Evolutionary conservation across 257 asterid species (phyloP).

Genomic region (Datura wrightii): DNA sequence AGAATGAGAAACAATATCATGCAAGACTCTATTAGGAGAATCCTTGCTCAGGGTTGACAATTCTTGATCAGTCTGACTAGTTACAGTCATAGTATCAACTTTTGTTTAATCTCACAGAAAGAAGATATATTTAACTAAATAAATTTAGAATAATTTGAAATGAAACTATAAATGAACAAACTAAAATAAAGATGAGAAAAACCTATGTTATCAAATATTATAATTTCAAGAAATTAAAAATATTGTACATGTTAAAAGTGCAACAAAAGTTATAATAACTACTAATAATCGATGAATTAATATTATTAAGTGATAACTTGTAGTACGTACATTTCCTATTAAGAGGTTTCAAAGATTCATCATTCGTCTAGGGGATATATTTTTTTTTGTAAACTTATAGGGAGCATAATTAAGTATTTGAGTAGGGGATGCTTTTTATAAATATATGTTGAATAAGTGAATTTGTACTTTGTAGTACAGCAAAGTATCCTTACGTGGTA

Average conservation of each 20-base stretch:
- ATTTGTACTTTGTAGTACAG: neutral
- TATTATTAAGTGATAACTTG: neutral
- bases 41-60: too few species aligned
- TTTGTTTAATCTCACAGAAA: neutral
- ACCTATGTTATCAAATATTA: neutral
- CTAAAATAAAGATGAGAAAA: slow-evolving; percentile 10
- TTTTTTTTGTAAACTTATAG: neutral
- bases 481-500: slow-evolving; percentile 38
- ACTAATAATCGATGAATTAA: neutral
- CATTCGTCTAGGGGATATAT: neutral
- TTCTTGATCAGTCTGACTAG: too few species aligned
- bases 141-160: neutral
- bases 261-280: neutral
- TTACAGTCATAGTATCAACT: too few species aligned
- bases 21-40: too few species aligned
- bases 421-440: neutral
- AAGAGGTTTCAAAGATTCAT: neutral
- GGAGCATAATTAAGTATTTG: neutral
- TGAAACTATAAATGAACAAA: neutral
- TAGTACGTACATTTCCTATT: too few species aligned
- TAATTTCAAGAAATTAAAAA: neutral
- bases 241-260: neutral
- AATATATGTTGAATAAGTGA: too few species aligned
- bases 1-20: too few species aligned
- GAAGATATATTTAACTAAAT: neutral